Evolutionary conservation across 331 rosid genomes (phyloP), one percentile per base, ranked within the genome.

Genomic region (Erythrophleum ivorense): DNA sequence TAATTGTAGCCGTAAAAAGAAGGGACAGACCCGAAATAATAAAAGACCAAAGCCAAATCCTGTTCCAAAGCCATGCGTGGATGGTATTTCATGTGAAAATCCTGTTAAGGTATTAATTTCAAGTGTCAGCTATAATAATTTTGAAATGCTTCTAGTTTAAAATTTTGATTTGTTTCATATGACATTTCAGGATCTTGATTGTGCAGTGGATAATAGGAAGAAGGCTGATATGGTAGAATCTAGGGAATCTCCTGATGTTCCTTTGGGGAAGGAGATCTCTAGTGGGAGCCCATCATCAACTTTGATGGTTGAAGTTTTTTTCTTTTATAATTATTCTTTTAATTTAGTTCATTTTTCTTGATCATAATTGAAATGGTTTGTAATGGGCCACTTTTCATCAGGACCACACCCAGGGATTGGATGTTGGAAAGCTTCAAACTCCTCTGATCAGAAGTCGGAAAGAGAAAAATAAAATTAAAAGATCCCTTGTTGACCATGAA

Each of bases 1-100:
- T 85, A 80, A 86, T 78, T 89, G 85, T 84, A 88, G 85, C 86
- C 92, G 86, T 82, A 96, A 90, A 77, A 93, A 90, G 84, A 93
- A 96, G 87, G 97, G 94, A 68, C 88, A 82, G 78, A 76, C 81
- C 80, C 92, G 92, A 71, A 87, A 81, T 83, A 18, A 67, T 80
- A 92, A 90, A 86, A 89, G 81, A 24, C 29, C 29, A 24, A 24
- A 24, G 87, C 88, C 77, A 86, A 87, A 78, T 89, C 87, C 88
- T 78, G 79, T 80, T 50, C 67, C 87, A 69, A 85, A 83, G 82
- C 63, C 89, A 52, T 60, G 75, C 34, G 55, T 70, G 52, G 90
- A 83, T 82, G 90, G 65, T 80, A 53, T 78, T 66, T 78, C 87
- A 14, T 29, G 9, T 53, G 84, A 85, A 64, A 90, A 83, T 75